Conservation (phyloP, 805 yeast species). For the Zygoascus tannicola region DNA sequence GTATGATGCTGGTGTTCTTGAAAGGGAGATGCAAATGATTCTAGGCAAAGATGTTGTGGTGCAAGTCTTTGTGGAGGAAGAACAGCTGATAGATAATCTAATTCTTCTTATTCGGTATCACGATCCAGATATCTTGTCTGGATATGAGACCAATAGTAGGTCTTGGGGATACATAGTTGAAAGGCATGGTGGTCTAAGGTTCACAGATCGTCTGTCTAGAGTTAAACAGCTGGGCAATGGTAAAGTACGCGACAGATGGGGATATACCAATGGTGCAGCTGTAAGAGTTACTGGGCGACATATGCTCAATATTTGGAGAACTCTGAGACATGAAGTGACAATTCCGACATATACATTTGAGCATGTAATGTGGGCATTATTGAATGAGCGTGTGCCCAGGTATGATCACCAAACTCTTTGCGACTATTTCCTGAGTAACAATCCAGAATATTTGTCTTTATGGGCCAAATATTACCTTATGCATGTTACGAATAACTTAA, state of each 20-base stretch:
- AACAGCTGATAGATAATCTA: slow-evolving; percentile 47
- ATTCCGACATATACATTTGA: slow-evolving; percentile 67
- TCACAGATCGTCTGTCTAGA: slow-evolving; percentile 54
- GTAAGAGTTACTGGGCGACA: slow-evolving; percentile 72
- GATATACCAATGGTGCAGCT: slow-evolving; percentile 66
- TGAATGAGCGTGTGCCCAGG: slow-evolving; percentile 62
- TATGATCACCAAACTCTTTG: slow-evolving; percentile 44
- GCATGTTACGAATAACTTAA: slow-evolving; percentile 36
- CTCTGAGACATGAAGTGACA: slow-evolving; percentile 51
- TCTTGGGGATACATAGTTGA: slow-evolving; percentile 91
- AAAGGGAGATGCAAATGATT: slow-evolving; percentile 2
- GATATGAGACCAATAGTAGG: slow-evolving; percentile 67
- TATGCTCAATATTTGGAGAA: slow-evolving; percentile 76
- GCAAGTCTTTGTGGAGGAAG: slow-evolving; percentile 43
- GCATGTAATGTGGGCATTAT: slow-evolving; percentile 56
- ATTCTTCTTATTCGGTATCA: slow-evolving; percentile 45
- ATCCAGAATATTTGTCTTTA: slow-evolving; percentile 18
- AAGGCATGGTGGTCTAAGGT: slow-evolving; percentile 41
- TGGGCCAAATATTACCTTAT: slow-evolving; percentile 37
- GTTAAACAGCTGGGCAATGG: slow-evolving; percentile 28
- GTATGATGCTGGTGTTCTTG: slow-evolving; percentile 21
- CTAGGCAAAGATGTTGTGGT: slow-evolving; percentile 21
- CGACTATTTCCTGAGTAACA: slow-evolving; percentile 31
- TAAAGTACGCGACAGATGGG: slow-evolving; percentile 56
- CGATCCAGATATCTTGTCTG: slow-evolving; percentile 85